Evolutionary conservation across 2,329 filamentous ascomycete genomes (phyloP), one percentile per base, ranked within the genome.

Genomic region (Stachybotrys chlorohalonatus): DNA sequence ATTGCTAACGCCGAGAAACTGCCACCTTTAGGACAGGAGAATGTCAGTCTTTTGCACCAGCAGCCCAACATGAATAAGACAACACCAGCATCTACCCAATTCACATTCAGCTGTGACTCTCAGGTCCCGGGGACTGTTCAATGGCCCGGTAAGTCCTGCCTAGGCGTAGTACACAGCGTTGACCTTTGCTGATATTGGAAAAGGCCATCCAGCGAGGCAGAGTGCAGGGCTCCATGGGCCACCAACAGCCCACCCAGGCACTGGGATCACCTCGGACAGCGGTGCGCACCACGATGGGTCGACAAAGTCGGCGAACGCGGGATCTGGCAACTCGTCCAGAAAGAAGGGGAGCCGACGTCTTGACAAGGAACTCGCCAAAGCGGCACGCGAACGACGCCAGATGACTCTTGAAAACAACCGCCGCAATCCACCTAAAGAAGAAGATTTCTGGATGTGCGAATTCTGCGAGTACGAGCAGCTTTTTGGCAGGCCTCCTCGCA

Each of bases 381-480:
- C 91, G 55, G 92, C 90, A 31, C 84, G 84, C 30, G 84, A 90
- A 60, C 87, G 94, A 7, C 86, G 87, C 56, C 81, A 89, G 50
- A 81, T 89, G 64, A 89, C 94, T 57, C 82, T 89, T 63, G 86
- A 88, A 59, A 80, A 83, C 55, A 95, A 94, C 68, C 83, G 83
- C 58, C 84, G 88, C 63, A 85, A 89, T 63, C 87, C 89, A 1
- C 87, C 88, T 1, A 73, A 74, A 36, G 62, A 63, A 1, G 87
- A 90, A 60, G 89, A 96, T 57, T 81, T 91, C 52, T 97, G 92
- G 89, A 91, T 97, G 50, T 99, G 94, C 72, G 90, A 96, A 65
- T 97, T 97, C 68, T 99, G 94, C 75, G 94, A 99, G 70, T 99
- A 96, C 67, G 93, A 97, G 71, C 84, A 84, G 53, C 96, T 99